Evolutionary conservation across 306 rosid genomes (phyloP), one percentile per base, ranked within the genome.

Genomic region (Prinsepia uniflora): DNA sequence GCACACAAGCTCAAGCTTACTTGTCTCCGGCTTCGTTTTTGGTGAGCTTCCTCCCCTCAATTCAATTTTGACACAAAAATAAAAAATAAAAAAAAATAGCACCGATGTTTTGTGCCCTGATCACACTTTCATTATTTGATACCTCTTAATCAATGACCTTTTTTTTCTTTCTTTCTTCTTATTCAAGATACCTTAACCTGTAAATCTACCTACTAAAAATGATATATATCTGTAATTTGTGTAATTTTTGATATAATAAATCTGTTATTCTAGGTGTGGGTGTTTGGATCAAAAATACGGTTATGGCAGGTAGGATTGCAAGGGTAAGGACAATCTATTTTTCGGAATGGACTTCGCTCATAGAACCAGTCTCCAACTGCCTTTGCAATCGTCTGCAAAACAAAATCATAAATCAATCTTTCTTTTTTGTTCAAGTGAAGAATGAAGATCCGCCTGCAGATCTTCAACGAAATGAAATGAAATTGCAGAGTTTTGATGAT

Each of bases 271-370:
- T 39, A 24, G 43, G 22, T 17, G 50, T 46, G 62, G 39, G 75
- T 78, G 12, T 82, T 53, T 7, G 86, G 50, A 13, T 84, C 84
- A 9, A 87, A 81, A 72, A 83, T 49, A 8, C 84, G 90, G 85
- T 86, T 86, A 72, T 77, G 95, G 86, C 97, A 94, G 18, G 87
- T 86, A n/a, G 98, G 98, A 43, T 94, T 94, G 96, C 97, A 94
- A 67, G 98, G 96, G 81, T 86, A 90, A 58, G 95, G 81, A 48
- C 98, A 90, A 74, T 94, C 97, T 42, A 90, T 87, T 84, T 79
- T 80, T 73, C 80, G 83, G 85, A 90, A 90, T 4, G 82, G 61
- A 41, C 65, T 82, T 78, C 98, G 69, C 34, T 84, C 97, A 45
- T 71, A 90, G 72, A 41, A 94, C 98, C 98, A 94, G 60, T 90